phyloP scores from a whole-genome alignment of 108 stramenopile genomes.

The Cyclotella sp. region DNA sequence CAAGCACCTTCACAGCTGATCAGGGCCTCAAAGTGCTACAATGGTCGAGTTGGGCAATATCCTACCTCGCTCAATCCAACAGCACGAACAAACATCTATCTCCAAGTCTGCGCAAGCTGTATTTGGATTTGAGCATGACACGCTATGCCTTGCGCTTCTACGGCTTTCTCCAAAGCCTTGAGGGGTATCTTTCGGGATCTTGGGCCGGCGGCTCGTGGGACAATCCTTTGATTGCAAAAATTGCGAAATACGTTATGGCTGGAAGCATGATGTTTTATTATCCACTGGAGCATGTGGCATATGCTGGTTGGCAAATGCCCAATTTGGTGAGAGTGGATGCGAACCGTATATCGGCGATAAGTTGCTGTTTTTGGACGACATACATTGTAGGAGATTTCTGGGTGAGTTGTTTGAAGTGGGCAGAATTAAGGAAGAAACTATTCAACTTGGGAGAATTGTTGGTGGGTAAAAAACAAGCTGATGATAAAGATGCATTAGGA shows the following conservation, averaged over 20 bases:
- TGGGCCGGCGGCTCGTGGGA: slow-evolving; percentile 59
- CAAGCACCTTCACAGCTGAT: slow-evolving; percentile 56
- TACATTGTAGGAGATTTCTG: slow-evolving; percentile 71
- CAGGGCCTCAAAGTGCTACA: slow-evolving; percentile 72
- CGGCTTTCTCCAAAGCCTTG: slow-evolving; percentile 68
- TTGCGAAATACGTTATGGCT: slow-evolving; percentile 71
- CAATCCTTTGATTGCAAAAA: slow-evolving; percentile 42
- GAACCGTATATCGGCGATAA: slow-evolving; percentile 60
- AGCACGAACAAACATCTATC: slow-evolving; percentile 18
- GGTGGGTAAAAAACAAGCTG: slow-evolving; percentile 28
- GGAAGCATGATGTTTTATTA: slow-evolving; percentile 80
- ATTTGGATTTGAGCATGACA: slow-evolving; percentile 59
- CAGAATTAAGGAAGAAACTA: slow-evolving; percentile 46
- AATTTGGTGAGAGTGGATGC: slow-evolving; percentile 50
- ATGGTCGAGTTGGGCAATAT: slow-evolving; percentile 69
- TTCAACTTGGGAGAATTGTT: slow-evolving; percentile 27
- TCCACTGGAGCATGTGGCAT: slow-evolving; percentile 81
- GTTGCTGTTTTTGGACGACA: slow-evolving; percentile 73
- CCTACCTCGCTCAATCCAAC: slow-evolving; percentile 51
- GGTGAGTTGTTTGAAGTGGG: slow-evolving; percentile 47
- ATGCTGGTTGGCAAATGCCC: slow-evolving; percentile 72
- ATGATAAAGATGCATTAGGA: slow-evolving; percentile 40
- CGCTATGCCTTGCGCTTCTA: slow-evolving; percentile 75
- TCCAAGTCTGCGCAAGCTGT: slow-evolving; percentile 54
- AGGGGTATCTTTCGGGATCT: slow-evolving; percentile 61